Evolutionary conservation across 768 basidiomycete species (phyloP).

Genomic region (Leccinum sublutescens): DNA sequence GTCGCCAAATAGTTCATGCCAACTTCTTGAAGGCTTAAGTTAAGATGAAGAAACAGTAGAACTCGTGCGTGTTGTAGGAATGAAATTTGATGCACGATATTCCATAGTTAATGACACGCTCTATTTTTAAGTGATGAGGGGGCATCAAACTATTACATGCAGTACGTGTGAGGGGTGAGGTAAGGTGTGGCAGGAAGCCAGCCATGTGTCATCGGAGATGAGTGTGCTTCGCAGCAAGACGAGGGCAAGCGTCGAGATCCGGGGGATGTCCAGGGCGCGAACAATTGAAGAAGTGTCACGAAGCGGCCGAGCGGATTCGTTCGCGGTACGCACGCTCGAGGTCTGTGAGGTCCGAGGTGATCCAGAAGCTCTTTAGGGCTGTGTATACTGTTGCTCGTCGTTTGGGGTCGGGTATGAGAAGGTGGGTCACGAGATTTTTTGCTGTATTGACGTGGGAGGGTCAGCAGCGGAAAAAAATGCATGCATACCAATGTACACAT

Average conservation of each 20-base stretch:
- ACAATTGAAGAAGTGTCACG: slow-evolving; percentile 7
- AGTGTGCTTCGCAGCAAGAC: neutral
- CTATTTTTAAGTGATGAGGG: slow-evolving; percentile 1
- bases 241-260: neutral
- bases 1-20: slow-evolving; percentile 65
- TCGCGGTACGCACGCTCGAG: slow-evolving; percentile 60
- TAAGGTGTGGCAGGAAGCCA: neutral
- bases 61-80: slow-evolving; percentile 5
- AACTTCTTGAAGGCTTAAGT: slow-evolving; percentile 73
- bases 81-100: slow-evolving; percentile 3
- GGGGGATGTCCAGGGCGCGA: neutral
- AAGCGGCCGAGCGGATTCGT: slow-evolving; percentile 39
- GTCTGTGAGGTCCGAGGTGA: slow-evolving; percentile 56
- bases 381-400: slow-evolving; percentile 61
- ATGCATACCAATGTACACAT: neutral
- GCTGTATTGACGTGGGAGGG: slow-evolving; percentile 34
- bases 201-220: slow-evolving; percentile 1
- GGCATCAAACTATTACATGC: neutral
- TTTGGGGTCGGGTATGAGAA: slow-evolving; percentile 57
- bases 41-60: neutral
- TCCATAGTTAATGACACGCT: neutral
- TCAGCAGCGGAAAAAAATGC: slow-evolving; percentile 9
- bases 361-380: slow-evolving; percentile 68
- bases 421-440: slow-evolving; percentile 51
- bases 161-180: slow-evolving; percentile 3